Percentiles rank a stretch among this genome's conserved stretches.
Conservation (phyloP, 805 yeast genomes). For the Lipomyces kockii region DNA sequence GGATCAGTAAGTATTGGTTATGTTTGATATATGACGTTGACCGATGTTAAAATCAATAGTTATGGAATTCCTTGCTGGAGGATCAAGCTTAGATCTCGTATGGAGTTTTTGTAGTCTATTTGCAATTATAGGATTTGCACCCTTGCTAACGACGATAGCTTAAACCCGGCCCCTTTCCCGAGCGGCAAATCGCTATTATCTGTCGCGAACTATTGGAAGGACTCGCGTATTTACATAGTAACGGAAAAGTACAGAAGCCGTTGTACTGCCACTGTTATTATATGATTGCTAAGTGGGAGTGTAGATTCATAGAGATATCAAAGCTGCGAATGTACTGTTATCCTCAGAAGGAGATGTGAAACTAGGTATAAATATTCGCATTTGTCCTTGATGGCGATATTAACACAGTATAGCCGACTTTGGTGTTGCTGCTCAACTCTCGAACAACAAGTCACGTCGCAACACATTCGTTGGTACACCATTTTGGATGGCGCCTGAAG, state of each 20-base stretch:
- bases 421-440: slow-evolving; percentile 87
- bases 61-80: slow-evolving; percentile 83
- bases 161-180: slow-evolving; percentile 62
- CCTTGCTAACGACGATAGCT: slow-evolving; percentile 26
- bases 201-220: slow-evolving; percentile 63
- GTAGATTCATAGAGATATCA: slow-evolving; percentile 87
- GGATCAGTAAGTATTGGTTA: slow-evolving; percentile 54
- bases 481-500: slow-evolving; percentile 99
- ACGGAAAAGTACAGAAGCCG: slow-evolving; percentile 51
- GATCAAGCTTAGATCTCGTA: slow-evolving; percentile 69
- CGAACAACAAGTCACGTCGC: slow-evolving; percentile 58
- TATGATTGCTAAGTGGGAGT: slow-evolving; percentile 18
- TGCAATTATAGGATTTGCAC: not conserved
- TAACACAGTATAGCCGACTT: slow-evolving; percentile 68
- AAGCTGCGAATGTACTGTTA: slow-evolving; percentile 82
- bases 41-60: slow-evolving; percentile 38
- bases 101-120: not conserved
- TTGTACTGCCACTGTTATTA: slow-evolving; percentile 48
- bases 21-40: not conserved
- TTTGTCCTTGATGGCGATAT: not conserved
- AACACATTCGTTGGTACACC: slow-evolving; percentile 55
- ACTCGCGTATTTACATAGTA: slow-evolving; percentile 65
- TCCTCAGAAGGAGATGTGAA: slow-evolving; percentile 76
- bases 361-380: slow-evolving; percentile 45
- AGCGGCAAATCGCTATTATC: slow-evolving; percentile 58